Evolutionary conservation across 352 stramenopile species (phyloP), one percentile per base, ranked within the genome.

Genomic region (Pythium dissotocum): DNA sequence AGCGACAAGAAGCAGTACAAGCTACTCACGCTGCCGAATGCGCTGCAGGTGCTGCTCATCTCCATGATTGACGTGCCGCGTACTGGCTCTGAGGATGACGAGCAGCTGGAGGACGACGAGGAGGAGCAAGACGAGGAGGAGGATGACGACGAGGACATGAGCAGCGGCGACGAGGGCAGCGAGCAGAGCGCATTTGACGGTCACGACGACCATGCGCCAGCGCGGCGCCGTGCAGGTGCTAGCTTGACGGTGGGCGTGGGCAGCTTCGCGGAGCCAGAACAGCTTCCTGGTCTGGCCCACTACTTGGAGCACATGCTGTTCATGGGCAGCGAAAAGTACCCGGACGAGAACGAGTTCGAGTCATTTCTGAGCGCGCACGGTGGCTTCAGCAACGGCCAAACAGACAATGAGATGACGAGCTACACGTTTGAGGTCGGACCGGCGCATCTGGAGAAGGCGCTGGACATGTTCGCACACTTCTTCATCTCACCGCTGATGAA

Each of bases 281-380:
- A 74, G 24, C 4, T 84, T 12, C 65, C 83, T 72, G 94, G 90
- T 6, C 77, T 96, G 30, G 91, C 91, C n/a, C 93, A 98, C 73
- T 98, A 97, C 62, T 75, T 98, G 51, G 95, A 98, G 82, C 95
- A 98, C 78, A 98, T 98, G 95, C 82, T 98, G 18, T 98, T 98
- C 72, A 98, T 98, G 91, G 95, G 92, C 21, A 91, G 76, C 44
- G 51, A 63, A 21, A 95, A 94, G 60, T 97, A 93, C 74, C 90
- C 89, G 10, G 82, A 91, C 40, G 90, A 97, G 67, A 96, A 97
- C 73, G 81, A 72, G 59, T 97, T 94, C 70, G 87, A 94, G 61
- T 51, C 72, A 16, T 96, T 89, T 65, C 72, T 97, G 32, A 82
- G 62, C 32, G 44, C 70, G 7, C 73, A 93, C 61, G 91, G 90